phyloP scores from a whole-genome alignment of 805 yeast genomes.

The Candida gorgasii region DNA sequence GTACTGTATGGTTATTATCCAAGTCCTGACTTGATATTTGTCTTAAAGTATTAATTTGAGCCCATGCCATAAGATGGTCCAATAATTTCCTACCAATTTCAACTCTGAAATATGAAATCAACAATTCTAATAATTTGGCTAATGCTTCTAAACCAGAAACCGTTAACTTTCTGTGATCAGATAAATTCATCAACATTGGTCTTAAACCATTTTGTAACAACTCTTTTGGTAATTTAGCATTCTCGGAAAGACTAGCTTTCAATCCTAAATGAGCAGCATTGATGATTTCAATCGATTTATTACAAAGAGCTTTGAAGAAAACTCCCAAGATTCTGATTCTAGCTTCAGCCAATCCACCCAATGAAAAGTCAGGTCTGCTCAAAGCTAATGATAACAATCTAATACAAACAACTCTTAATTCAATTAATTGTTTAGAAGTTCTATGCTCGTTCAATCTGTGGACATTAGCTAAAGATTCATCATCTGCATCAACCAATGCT shows the following conservation, averaged over 20 bases:
- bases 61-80: conserved; percentile 96
- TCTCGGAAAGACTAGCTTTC: conserved; percentile 78
- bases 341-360: conserved; percentile 73
- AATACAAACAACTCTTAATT: conserved; percentile 87
- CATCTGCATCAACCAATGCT: conserved; percentile 96
- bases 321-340: conserved; percentile 87
- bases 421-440: conserved; percentile 85
- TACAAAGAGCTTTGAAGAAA: conserved; percentile 88
- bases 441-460: conserved; percentile 83
- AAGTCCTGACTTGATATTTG: conserved; percentile 79
- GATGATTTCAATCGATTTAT: conserved; percentile 80
- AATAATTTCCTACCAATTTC: conserved; percentile 92
- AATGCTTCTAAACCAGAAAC: conserved; percentile 90
- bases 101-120: conserved; percentile 92
- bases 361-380: conserved; percentile 78
- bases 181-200: conserved; percentile 92
- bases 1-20: conserved; percentile 76
- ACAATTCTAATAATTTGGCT: conserved; percentile 78
- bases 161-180: conserved; percentile 89
- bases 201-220: conserved; percentile 90
- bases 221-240: conserved; percentile 89
- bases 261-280: conserved; percentile 93
- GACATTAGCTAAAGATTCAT: conserved; percentile 87
- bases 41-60: conserved; percentile 76
- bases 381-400: conserved; percentile 78